Base-by-base conservation (phyloP, 192 early-diverging fungal species). In the Entrophospora sp. region DNA sequence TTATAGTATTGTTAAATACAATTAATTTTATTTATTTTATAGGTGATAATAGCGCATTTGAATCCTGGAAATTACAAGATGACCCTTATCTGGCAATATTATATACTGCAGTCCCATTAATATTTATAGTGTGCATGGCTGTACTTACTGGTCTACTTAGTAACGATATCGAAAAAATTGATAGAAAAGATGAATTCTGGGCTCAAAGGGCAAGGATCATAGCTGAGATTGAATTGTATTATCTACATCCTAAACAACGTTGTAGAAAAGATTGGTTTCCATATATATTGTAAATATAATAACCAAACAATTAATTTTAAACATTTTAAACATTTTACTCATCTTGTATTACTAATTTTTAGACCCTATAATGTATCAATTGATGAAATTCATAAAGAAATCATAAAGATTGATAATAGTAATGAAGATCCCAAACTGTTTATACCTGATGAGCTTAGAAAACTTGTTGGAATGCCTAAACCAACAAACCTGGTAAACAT, bases 231-330 rank as follows among this genome's bases (percentile, higher is more conserved):
- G 57, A 59, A 12, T 37, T 59, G 25, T 38, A 38, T 59, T 59
- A 59, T 9, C 30, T 59, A 38, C 9, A 38, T 22, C 57, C 57
- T 22, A 3, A 0, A 10, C 37, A 59, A 24, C 32, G 57, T 38
- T 12, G 49, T 28, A 37, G 35, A 18, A n/a, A 36, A 38, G 25
- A 8, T 12, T 59, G 57, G 57, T 59, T 59, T 59, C 57, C 57
- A 9, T 32, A 59, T 6, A 9, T 59, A 1, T 38, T 59, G 57
- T 59, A 40, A 60, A n/a, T n/a, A 18, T 27, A 9, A 10, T 27
- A 10, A 2, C 25, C 4, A 16, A 14, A 6, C 16, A 27, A 9
- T 16, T n/a, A n/a, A n/a, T n/a, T n/a, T n/a, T n/a, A n/a, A n/a
- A n/a, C n/a, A n/a, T n/a, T n/a, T n/a, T n/a, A n/a, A n/a, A n/a